Conservation (phyloP, 768 basidiomycete species). For the Mycena latifolia region DNA sequence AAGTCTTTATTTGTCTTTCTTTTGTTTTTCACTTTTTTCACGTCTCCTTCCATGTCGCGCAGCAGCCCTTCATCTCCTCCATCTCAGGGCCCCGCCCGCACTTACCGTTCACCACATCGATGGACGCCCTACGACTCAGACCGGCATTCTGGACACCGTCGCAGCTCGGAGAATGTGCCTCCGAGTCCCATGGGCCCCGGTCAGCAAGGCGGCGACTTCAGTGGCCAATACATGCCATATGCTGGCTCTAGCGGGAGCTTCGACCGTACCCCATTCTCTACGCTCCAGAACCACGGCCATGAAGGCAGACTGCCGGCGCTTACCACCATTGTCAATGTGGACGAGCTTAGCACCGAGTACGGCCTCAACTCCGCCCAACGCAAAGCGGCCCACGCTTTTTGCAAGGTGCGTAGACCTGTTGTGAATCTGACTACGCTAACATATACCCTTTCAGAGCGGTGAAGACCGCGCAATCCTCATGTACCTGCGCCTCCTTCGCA, state of each 20-base stretch:
- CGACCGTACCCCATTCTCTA: not conserved
- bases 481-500: too few relatives aligned
- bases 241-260: not conserved
- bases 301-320: not conserved
- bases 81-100: too few relatives aligned
- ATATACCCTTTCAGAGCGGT: too few relatives aligned
- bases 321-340: not conserved
- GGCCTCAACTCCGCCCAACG: not conserved
- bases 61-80: too few relatives aligned
- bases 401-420: not conserved
- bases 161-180: not conserved
- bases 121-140: too few relatives aligned
- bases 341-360: slow-evolving; percentile 8
- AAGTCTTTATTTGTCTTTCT: too few relatives aligned
- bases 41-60: too few relatives aligned
- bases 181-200: not conserved
- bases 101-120: too few relatives aligned
- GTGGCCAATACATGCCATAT: not conserved
- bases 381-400: not conserved
- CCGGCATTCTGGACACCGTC: not conserved
- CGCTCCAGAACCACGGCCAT: not conserved
- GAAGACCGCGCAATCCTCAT: too few relatives aligned
- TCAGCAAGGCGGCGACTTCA: not conserved
- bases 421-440: too few relatives aligned
- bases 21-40: too few relatives aligned